These are phyloP conservation scores for Lachnellula occidentalis DNA, from an alignment of 2,329 filamentous ascomycete genomes.

Conservation along the genomic window DNA sequence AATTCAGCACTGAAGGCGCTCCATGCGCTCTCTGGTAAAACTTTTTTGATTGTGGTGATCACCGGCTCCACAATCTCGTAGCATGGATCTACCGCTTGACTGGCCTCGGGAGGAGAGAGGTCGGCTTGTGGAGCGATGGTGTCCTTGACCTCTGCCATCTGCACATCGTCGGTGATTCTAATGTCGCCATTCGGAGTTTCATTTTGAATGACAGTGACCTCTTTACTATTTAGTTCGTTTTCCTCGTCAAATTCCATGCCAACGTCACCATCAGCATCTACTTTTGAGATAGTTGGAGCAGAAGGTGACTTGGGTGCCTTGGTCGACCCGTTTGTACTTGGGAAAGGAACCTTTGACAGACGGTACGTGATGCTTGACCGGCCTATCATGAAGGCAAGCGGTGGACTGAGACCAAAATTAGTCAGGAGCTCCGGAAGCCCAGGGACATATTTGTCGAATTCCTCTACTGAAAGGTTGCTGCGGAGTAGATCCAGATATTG, in stretches of 20 bases:
- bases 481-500: conserved; percentile 89
- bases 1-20: conserved; percentile 71
- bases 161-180: conserved; percentile 28
- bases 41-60: conserved; percentile 59
- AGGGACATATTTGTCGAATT: conserved; percentile 77
- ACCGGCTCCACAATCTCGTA: conserved; percentile 70
- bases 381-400: conserved; percentile 79
- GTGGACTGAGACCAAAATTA: conserved; percentile 73
- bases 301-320: conserved; percentile 10
- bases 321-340: conserved; percentile 18
- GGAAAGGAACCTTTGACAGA: conserved; percentile 36
- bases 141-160: conserved; percentile 36
- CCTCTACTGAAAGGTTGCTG: conserved; percentile 66
- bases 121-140: conserved; percentile 16
- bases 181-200: conserved; percentile 16
- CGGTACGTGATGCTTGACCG: conserved; percentile 67
- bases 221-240: conserved; percentile 11
- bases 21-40: conserved; percentile 59
- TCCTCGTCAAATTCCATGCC: conserved; percentile 19
- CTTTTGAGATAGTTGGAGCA: conserved; percentile 10
- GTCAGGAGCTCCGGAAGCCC: conserved; percentile 66
- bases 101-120: conserved; percentile 33
- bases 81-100: conserved; percentile 40
- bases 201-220: conserved; percentile 2
- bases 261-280: conserved; percentile 54